These are phyloP conservation scores for Vairimorpha necatrix DNA, from an alignment of 371 early-diverging fungal species.

Conservation along the genomic window DNA sequence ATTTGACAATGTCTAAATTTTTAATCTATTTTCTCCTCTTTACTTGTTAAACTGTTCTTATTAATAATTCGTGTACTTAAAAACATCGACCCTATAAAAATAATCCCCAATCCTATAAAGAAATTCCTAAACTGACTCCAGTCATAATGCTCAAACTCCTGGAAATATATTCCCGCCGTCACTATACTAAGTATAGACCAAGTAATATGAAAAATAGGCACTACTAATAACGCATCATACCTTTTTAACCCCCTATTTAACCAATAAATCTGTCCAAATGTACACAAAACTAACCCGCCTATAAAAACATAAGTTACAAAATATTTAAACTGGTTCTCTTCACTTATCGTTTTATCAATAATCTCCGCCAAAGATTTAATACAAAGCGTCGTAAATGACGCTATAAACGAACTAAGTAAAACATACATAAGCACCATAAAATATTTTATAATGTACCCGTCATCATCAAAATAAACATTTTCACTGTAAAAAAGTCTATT, in stretches of 20 bases:
- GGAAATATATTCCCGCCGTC: slow-evolving; percentile 76
- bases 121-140: slow-evolving; percentile 69
- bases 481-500: slow-evolving; percentile 44
- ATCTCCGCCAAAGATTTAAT: slow-evolving; percentile 75
- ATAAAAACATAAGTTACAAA: slow-evolving; percentile 71
- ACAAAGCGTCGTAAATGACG: slow-evolving; percentile 73
- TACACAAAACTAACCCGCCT: slow-evolving; percentile 70
- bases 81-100: slow-evolving; percentile 72
- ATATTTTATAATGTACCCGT: slow-evolving; percentile 58
- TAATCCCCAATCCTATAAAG: slow-evolving; percentile 68
- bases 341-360: slow-evolving; percentile 68
- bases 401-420: slow-evolving; percentile 69
- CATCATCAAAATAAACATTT: slow-evolving; percentile 56
- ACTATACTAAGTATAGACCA: slow-evolving; percentile 72
- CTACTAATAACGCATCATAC: slow-evolving; percentile 75
- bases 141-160: slow-evolving; percentile 71
- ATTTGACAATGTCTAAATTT: too few species aligned
- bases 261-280: slow-evolving; percentile 74
- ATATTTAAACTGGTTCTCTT: slow-evolving; percentile 71
- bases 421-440: slow-evolving; percentile 63
- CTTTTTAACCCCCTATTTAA: slow-evolving; percentile 73
- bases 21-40: background rate
- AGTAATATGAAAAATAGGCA: slow-evolving; percentile 75
- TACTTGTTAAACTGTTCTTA: slow-evolving; percentile 20
- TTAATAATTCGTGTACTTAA: slow-evolving; percentile 66